phyloP scores from a whole-genome alignment of 2,329 filamentous ascomycete genomes.

The Zopfia rhizophila region DNA sequence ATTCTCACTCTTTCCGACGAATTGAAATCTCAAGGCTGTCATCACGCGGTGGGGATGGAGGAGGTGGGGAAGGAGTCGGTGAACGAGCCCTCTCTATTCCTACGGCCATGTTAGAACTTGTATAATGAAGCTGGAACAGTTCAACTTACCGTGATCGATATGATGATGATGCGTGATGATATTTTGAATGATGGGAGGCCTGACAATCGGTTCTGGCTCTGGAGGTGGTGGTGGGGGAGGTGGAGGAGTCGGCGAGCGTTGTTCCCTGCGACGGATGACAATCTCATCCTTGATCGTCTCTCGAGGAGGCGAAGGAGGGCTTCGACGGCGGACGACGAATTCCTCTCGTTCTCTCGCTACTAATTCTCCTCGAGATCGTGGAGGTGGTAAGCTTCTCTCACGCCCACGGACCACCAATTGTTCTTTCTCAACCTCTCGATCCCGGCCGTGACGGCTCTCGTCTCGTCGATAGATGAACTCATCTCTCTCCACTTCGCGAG shows the following conservation, averaged over 20 bases:
- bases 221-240: slow-evolving; percentile 57
- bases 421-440: slow-evolving; percentile 48
- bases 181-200: slow-evolving; percentile 85
- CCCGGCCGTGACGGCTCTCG: slow-evolving; percentile 46
- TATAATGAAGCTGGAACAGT: not conserved
- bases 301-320: slow-evolving; percentile 45
- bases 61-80: slow-evolving; percentile 62
- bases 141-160: slow-evolving; percentile 80
- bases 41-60: slow-evolving; percentile 61
- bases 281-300: slow-evolving; percentile 52
- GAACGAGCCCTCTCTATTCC: slow-evolving; percentile 59
- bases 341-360: slow-evolving; percentile 54
- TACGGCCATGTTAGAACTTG: slow-evolving; percentile 28
- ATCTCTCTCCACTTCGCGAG: slow-evolving; percentile 50
- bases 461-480: slow-evolving; percentile 55
- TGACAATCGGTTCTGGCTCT: slow-evolving; percentile 72
- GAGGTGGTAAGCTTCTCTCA: slow-evolving; percentile 50
- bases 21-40: slow-evolving; percentile 67
- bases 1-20: slow-evolving; percentile 59
- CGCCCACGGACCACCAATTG: slow-evolving; percentile 45
- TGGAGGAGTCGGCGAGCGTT: slow-evolving; percentile 62
- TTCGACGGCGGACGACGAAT: slow-evolving; percentile 52
- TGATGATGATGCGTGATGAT: slow-evolving; percentile 89
- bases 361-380: slow-evolving; percentile 45
- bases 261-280: slow-evolving; percentile 59